These are phyloP conservation scores for Hymenochaete sp. DNA, from an alignment of 1,284 basidiomycete species.

Conservation along the genomic window DNA sequence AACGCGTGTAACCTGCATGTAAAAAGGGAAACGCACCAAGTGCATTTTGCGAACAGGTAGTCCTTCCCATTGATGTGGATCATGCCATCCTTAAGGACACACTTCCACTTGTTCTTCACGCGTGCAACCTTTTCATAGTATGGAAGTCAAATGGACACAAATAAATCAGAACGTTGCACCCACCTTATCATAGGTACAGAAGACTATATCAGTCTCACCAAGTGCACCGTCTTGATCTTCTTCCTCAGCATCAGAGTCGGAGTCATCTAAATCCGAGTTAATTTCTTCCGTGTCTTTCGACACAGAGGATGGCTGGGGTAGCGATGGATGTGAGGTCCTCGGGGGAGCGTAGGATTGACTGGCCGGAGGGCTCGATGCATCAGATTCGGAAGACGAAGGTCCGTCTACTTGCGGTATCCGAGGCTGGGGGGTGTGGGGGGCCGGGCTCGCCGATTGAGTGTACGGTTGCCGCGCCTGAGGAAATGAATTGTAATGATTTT, in stretches of 20 bases:
- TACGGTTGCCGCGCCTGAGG: constrained; percentile 22
- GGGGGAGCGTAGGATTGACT: constrained; percentile 55
- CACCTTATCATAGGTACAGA: constrained; percentile 99
- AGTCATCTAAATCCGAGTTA: constrained; percentile 41
- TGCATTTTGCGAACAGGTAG: constrained; percentile 96
- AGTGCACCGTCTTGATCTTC: constrained; percentile 64
- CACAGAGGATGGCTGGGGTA: constrained; percentile 37
- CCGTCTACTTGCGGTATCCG: constrained; percentile 65
- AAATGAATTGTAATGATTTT: constrained; percentile 7
- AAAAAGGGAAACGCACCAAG: constrained; percentile 40
- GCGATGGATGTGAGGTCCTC: constrained; percentile 48
- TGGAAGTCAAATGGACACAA: not conserved
- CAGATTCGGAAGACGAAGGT: constrained; percentile 45
- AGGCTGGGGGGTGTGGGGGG: constrained; percentile 21
- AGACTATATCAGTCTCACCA: constrained; percentile 85
- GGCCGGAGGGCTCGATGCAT: constrained; percentile 54
- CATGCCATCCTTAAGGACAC: constrained; percentile 97
- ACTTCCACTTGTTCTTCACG: constrained; percentile 99
- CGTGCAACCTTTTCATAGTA: constrained; percentile 67
- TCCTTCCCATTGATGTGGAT: constrained; percentile 96
- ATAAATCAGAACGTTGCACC: constrained; percentile 15
- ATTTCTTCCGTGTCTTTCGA: constrained; percentile 21
- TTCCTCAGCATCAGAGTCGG: constrained; percentile 73
- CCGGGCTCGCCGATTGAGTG: constrained; percentile 22
- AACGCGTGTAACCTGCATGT: not conserved